These are phyloP conservation scores for Hawksworthiomyces lignivorus DNA, from an alignment of 2,329 filamentous ascomycete species.

Conservation along the genomic window DNA sequence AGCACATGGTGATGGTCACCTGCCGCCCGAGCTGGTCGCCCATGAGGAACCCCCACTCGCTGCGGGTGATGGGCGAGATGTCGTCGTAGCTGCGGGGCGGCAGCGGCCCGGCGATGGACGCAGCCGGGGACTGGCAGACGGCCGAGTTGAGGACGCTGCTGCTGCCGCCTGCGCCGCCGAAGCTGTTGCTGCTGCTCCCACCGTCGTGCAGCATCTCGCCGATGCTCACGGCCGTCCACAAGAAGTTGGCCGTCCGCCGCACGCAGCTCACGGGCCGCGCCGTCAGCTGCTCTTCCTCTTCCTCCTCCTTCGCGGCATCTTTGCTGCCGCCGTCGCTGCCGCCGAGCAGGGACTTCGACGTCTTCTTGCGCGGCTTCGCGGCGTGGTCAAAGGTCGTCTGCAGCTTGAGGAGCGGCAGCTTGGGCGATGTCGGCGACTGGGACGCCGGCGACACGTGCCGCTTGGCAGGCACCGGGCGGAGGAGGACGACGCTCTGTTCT, in stretches of 20 bases:
- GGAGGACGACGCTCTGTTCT: too few relatives aligned
- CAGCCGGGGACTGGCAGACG: background rate
- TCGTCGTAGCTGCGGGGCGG: conserved; percentile 56
- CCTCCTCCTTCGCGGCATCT: conserved; percentile 12
- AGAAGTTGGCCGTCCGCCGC: conserved; percentile 10
- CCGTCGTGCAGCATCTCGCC: conserved; percentile 31
- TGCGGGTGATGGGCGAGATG: conserved; percentile 53
- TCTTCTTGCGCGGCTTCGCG: conserved; percentile 6
- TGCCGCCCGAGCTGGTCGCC: conserved; percentile 37
- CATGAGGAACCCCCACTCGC: conserved; percentile 57
- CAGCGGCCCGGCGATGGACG: conserved; percentile 25
- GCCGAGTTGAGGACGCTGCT: conserved; percentile 11
- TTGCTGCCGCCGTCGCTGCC: conserved; percentile 18
- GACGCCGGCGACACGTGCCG: too few relatives aligned
- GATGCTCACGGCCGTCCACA: conserved; percentile 31
- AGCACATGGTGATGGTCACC: conserved; percentile 46
- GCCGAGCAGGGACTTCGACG: conserved; percentile 2
- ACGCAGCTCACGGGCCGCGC: conserved; percentile 27
- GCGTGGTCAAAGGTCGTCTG: conserved; percentile 34
- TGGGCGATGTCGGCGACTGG: conserved; percentile 16
- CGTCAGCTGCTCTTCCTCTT: conserved; percentile 29
- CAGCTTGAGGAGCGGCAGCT: conserved; percentile 29
- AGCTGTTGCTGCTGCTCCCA: background rate
- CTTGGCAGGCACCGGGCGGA: too few relatives aligned
- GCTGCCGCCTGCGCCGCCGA: background rate